These are phyloP conservation scores for Herpotrichia juniperi DNA, from an alignment of 2,329 filamentous ascomycete species.

Conservation along the genomic window DNA sequence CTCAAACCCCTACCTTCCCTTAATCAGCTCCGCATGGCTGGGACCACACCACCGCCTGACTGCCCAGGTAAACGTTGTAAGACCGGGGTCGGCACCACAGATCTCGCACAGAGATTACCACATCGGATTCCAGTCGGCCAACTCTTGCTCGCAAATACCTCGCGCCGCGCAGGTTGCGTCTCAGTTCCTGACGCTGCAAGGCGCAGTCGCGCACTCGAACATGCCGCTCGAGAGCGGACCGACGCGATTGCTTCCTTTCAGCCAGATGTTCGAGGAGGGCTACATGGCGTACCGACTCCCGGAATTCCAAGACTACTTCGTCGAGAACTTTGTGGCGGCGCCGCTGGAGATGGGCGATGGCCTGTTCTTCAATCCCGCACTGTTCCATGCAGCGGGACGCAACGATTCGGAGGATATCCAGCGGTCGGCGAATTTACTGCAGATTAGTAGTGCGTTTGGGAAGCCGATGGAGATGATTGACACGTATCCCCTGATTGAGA, in stretches of 20 bases:
- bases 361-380: constrained; percentile 67
- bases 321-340: constrained; percentile 58
- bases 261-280: constrained; percentile 62
- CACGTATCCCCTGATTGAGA: constrained; percentile 54
- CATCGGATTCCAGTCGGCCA: constrained; percentile 64
- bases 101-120: constrained; percentile 68
- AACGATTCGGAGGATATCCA: constrained; percentile 58
- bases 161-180: constrained; percentile 60
- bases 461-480: constrained; percentile 69
- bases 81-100: constrained; percentile 64
- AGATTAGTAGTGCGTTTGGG: constrained; percentile 67
- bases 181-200: constrained; percentile 66
- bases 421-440: constrained; percentile 66
- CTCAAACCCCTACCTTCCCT: constrained; percentile 63
- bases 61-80: constrained; percentile 67
- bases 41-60: constrained; percentile 67
- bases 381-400: constrained; percentile 68
- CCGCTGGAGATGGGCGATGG: constrained; percentile 64
- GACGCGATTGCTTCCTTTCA: constrained; percentile 66
- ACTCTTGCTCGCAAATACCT: constrained; percentile 54
- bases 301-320: constrained; percentile 62
- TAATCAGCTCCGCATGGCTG: constrained; percentile 62
- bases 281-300: constrained; percentile 63
- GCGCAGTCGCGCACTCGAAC: constrained; percentile 66
- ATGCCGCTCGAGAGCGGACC: constrained; percentile 66